phyloP scores from a whole-genome alignment of 768 basidiomycete species.

The Kwoniella europaea region DNA sequence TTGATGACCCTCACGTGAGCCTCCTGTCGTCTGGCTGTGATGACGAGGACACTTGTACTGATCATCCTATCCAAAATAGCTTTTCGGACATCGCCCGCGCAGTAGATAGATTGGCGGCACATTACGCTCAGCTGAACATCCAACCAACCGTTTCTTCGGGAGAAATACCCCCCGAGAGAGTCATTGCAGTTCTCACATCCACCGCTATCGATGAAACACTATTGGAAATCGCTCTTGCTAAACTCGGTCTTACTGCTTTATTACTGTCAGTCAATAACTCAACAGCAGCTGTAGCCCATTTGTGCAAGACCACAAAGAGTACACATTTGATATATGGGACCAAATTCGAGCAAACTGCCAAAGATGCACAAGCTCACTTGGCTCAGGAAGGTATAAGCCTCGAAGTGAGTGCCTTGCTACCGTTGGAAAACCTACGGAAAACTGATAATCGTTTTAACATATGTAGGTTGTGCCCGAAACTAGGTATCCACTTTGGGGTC shows the following conservation, averaged over 20 bases:
- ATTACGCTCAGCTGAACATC: conserved; percentile 49
- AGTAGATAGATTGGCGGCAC: conserved; percentile 43
- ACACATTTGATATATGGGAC: conserved; percentile 61
- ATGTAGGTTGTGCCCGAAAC: conserved; percentile 52
- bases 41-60: not conserved
- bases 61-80: conserved; percentile 11
- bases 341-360: conserved; percentile 58
- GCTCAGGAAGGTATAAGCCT: conserved; percentile 44
- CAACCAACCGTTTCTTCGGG: conserved; percentile 38
- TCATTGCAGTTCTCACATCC: conserved; percentile 60
- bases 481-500: conserved; percentile 61
- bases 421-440: not conserved
- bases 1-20: conserved; percentile 51
- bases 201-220: conserved; percentile 61
- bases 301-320: conserved; percentile 60
- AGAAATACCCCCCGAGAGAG: conserved; percentile 54
- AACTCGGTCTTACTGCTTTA: conserved; percentile 60
- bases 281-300: conserved; percentile 62
- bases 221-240: conserved; percentile 61
- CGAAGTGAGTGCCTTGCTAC: conserved; percentile 13
- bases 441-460: not conserved
- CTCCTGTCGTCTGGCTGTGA: not conserved
- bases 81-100: conserved; percentile 38
- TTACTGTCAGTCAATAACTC: conserved; percentile 64
- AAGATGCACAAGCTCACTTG: conserved; percentile 56